These are phyloP conservation scores for Hibiscus trionum DNA, from an alignment of 345 rosid genomes.

Conservation along the genomic window DNA sequence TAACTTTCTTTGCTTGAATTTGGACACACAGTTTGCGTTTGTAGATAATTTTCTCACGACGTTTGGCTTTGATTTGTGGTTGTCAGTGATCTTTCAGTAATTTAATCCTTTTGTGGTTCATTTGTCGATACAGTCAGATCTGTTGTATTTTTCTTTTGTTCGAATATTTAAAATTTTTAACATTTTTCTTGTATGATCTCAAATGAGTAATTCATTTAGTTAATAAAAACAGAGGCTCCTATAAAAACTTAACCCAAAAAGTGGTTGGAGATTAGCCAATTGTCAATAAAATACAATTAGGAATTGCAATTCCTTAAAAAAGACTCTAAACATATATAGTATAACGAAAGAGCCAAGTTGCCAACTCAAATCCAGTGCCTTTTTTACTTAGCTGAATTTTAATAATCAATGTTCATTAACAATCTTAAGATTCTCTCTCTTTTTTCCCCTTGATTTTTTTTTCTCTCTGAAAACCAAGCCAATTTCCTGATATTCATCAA, in stretches of 20 bases:
- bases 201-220: too few species aligned
- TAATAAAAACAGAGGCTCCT: too few species aligned
- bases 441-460: not conserved
- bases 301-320: not conserved
- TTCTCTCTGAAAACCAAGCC: not conserved
- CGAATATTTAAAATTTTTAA: too few species aligned
- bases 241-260: not conserved
- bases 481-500: not conserved
- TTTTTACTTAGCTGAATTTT: not conserved
- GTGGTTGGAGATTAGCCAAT: not conserved
- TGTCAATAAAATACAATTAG: not conserved
- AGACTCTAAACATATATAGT: not conserved
- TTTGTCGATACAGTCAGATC: too few species aligned
- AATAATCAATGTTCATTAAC: not conserved
- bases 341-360: not conserved
- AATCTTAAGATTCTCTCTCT: not conserved
- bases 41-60: too few species aligned
- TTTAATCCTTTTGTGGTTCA: too few species aligned
- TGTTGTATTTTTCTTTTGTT: too few species aligned
- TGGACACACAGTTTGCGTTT: too few species aligned
- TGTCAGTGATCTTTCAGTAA: too few species aligned
- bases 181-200: too few species aligned
- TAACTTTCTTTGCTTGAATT: too few species aligned
- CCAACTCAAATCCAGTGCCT: slow-evolving; percentile 12
- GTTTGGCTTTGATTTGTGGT: too few species aligned